Conservation (phyloP, 768 basidiomycete genomes). For the Ramaria rubella region DNA sequence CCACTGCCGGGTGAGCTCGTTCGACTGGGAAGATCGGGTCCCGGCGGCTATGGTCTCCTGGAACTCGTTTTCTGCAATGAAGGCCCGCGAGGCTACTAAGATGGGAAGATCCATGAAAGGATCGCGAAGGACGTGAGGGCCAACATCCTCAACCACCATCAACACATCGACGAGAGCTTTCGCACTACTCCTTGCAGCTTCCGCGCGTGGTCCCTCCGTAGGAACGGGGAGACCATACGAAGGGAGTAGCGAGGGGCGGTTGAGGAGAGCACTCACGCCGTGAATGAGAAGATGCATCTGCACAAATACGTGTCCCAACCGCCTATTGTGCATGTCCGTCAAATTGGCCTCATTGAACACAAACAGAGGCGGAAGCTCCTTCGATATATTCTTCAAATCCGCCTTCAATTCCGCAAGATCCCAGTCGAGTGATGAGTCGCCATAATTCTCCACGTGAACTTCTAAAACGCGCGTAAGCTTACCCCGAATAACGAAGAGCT, state of each 20-base stretch:
- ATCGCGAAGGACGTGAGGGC: background rate
- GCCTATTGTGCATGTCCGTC: background rate
- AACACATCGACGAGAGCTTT: slow-evolving; percentile 3
- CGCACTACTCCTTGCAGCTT: background rate
- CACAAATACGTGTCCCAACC: background rate
- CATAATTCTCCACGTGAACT: background rate
- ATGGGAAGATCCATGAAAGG: slow-evolving; percentile 11
- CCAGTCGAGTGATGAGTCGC: slow-evolving; percentile 1
- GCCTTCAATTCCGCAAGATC: background rate
- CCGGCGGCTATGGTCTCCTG: background rate
- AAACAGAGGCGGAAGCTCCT: background rate
- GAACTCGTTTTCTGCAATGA: background rate
- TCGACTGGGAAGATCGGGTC: background rate
- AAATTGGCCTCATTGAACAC: slow-evolving; percentile 4
- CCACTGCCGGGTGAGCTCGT: background rate
- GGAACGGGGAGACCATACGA: background rate
- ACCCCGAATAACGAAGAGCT: slow-evolving; percentile 1
- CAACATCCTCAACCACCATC: slow-evolving; percentile 1
- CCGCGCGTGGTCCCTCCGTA: background rate
- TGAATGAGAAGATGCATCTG: slow-evolving; percentile 10
- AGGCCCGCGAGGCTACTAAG: background rate
- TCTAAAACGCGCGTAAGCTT: background rate
- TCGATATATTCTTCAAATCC: background rate
- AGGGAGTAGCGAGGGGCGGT: slow-evolving; percentile 7
- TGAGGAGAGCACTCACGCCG: background rate